phyloP scores from a whole-genome alignment of 1,139 yeast genomes.

The Yamadazyma sp. region DNA sequence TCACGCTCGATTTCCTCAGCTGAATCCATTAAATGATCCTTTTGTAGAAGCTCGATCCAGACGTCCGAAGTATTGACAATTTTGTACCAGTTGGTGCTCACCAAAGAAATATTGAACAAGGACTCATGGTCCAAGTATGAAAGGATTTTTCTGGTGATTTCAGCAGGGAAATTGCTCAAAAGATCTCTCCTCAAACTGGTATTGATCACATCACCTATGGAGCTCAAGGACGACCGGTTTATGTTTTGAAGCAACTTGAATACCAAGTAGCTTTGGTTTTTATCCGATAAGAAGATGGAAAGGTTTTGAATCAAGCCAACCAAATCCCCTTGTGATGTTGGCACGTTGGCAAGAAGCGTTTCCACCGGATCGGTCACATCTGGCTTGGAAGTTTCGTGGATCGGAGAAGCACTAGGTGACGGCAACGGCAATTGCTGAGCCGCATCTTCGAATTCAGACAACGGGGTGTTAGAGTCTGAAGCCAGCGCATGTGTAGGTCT shows the following conservation, averaged over 20 bases:
- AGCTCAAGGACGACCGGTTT: constrained; percentile 68
- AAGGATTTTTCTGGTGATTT: constrained; percentile 71
- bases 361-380: constrained; percentile 17
- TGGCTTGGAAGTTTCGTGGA: constrained; percentile 28
- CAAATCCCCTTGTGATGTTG: constrained; percentile 43
- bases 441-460: constrained; percentile 38
- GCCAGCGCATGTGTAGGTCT: constrained; percentile 27
- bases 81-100: constrained; percentile 68
- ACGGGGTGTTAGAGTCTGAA: constrained; percentile 35
- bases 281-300: constrained; percentile 35
- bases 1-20: constrained; percentile 37
- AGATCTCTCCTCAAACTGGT: constrained; percentile 72
- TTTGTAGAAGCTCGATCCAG: constrained; percentile 57
- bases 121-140: constrained; percentile 64
- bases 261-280: constrained; percentile 46
- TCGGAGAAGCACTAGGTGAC: constrained; percentile 70
- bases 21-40: constrained; percentile 49
- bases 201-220: constrained; percentile 59
- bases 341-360: constrained; percentile 22
- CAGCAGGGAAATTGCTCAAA: constrained; percentile 68
- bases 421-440: constrained; percentile 57
- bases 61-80: constrained; percentile 59
- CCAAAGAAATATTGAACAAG: constrained; percentile 61
- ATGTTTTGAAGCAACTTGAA: constrained; percentile 66
- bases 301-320: constrained; percentile 36